Percentiles rank a stretch among this genome's conserved stretches.
phyloP scores from a whole-genome alignment of 768 basidiomycete species.

The Tubosaeta brunneosetosa region DNA sequence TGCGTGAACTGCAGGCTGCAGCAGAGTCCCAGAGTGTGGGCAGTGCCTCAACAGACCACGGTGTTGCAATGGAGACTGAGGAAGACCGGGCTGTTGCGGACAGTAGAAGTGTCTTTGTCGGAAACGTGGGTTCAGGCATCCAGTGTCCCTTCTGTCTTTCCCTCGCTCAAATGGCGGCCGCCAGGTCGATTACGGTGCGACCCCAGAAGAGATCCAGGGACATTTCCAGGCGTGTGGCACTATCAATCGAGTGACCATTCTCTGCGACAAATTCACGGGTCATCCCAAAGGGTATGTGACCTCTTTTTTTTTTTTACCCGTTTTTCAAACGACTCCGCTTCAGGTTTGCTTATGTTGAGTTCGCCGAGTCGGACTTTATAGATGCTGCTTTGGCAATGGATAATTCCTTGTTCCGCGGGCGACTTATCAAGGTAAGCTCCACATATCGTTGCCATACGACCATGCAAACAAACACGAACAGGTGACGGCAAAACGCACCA shows the following conservation, averaged over 20 bases:
- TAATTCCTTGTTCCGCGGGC: constrained; percentile 91
- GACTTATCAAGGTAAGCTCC: constrained; percentile 77
- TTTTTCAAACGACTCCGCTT: constrained; percentile 8
- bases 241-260: constrained; percentile 97
- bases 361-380: constrained; percentile 88
- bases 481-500: constrained; percentile 96
- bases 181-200: constrained; percentile 95
- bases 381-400: constrained; percentile 90
- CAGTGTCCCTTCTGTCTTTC: constrained; percentile 4
- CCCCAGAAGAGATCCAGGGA: constrained; percentile 95
- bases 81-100: constrained; percentile 84
- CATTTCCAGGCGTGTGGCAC: constrained; percentile 98
- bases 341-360: constrained; percentile 98
- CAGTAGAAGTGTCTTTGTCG: constrained; percentile 86
- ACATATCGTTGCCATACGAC: not conserved
- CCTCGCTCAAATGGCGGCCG: constrained; percentile 7
- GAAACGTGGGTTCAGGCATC: constrained; percentile 68
- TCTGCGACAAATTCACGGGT: constrained; percentile 99
- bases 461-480: constrained; percentile 28
- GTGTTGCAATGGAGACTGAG: constrained; percentile 65
- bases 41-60: constrained; percentile 41
- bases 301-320: constrained; percentile 16
- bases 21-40: constrained; percentile 55
- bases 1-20: constrained; percentile 81
- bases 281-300: constrained; percentile 88